Evolutionary conservation across 768 basidiomycete genomes (phyloP), one percentile per base, ranked within the genome.

Genomic region (Gloeophyllum trabeum): DNA sequence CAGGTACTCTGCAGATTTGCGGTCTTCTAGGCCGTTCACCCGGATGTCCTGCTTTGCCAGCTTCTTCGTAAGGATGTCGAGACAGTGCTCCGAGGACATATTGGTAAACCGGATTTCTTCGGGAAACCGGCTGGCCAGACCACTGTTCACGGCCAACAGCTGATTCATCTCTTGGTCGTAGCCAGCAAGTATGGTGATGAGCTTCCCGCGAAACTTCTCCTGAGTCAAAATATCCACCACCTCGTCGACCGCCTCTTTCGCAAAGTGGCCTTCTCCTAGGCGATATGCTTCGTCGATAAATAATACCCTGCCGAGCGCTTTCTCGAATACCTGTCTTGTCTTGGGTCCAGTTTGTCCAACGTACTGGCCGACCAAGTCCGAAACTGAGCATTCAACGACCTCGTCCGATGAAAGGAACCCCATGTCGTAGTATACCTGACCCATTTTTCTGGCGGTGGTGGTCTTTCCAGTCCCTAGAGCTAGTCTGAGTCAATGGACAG

Each of bases 271-370:
- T 37, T 78, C 64, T 5, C 65, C 55, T 10, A 84, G 63, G 20
- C 79, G 64, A 49, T 84, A 84, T 0, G 81, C 81, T 46, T 84
- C 81, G 42, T 83, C 81, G 40, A 83, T 65, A 60, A 84, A 83
- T 1, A 83, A 63, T 3, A 84, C 79, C 32, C 70, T 68, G 0
- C 81, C 81, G 1, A 80, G 64, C 0, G 78, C 81, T 52, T 73
- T 76, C 36, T 80, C 75, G 37, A 84, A 72, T 1, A 75, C 50
- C 41, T 71, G 64, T 48, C 58, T 64, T 1, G 76, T 77, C 55
- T 81, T 81, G 0, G 79, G 80, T 1, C 81, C 82, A 0, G 81
- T 83, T 0, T 83, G 80, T 4, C 81, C 81, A 6, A 83, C 71
- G 39, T 75, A 83, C 50, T 81, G 65, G 1, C 75, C 82, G 1